phyloP scores from a whole-genome alignment of 495 filamentous ascomycete species.

The Talaromyces thailandensis region DNA sequence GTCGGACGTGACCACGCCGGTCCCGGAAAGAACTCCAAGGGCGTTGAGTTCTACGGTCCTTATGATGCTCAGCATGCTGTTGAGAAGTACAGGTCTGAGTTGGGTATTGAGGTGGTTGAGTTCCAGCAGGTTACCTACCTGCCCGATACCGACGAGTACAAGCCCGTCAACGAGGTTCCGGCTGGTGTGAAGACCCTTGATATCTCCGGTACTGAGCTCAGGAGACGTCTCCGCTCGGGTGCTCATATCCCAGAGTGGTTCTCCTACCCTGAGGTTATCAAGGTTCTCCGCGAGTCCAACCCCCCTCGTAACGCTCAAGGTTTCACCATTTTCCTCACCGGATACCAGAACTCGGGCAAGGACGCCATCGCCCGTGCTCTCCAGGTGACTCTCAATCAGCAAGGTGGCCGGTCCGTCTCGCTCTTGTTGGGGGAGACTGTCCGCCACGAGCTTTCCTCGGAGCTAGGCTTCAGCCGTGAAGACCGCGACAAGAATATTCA shows the following conservation, averaged over 20 bases:
- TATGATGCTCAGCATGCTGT: slow-evolving; percentile 98
- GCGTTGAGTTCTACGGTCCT: slow-evolving; percentile 93
- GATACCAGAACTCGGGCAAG: slow-evolving; percentile 94
- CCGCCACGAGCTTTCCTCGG: slow-evolving; percentile 82
- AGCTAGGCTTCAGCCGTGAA: slow-evolving; percentile 88
- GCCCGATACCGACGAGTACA: slow-evolving; percentile 93
- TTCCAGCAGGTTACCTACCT: slow-evolving; percentile 99
- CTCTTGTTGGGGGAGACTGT: slow-evolving; percentile 93
- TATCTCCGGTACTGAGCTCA: slow-evolving; percentile 94
- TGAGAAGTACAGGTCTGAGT: slow-evolving; percentile 90
- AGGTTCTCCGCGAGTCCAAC: slow-evolving; percentile 89
- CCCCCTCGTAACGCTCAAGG: slow-evolving; percentile 82
- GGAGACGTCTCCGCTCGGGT: slow-evolving; percentile 77
- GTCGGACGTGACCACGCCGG: slow-evolving; percentile 97
- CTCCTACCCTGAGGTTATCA: slow-evolving; percentile 97
- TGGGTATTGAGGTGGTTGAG: slow-evolving; percentile 96
- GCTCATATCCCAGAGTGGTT: slow-evolving; percentile 98
- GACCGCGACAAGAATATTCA: slow-evolving; percentile 94
- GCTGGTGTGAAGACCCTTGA: slow-evolving; percentile 82
- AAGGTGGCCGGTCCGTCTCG: slow-evolving; percentile 89
- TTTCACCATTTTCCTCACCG: slow-evolving; percentile 97
- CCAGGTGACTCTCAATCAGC: slow-evolving; percentile 97
- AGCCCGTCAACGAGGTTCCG: slow-evolving; percentile 80
- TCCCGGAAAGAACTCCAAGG: slow-evolving; percentile 92
- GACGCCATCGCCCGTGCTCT: slow-evolving; percentile 91